Evolutionary conservation across 345 rosid genomes (phyloP).

Genomic region (Lepidium aucheri): DNA sequence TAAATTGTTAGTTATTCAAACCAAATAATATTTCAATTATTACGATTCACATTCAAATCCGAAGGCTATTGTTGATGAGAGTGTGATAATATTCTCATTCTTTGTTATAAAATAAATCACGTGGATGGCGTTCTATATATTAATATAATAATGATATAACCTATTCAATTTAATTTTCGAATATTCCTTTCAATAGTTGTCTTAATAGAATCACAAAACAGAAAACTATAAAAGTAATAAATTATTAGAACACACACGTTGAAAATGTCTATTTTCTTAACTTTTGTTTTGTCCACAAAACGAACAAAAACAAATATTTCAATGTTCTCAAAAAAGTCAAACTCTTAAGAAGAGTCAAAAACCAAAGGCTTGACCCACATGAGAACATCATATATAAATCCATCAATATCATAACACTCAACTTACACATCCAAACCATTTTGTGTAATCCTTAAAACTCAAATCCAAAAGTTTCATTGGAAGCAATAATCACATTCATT

Average conservation of each 20-base stretch:
- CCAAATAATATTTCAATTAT: not conserved
- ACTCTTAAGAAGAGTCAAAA: slow-evolving; percentile 10
- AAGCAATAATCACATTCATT: slow-evolving; percentile 1
- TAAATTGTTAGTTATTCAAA: not conserved
- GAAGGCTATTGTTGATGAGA: slow-evolving; percentile 5
- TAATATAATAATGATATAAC: not conserved
- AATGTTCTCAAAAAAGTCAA: slow-evolving; percentile 9
- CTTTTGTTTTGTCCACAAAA: not conserved
- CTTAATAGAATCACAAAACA: not conserved
- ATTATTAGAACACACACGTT: slow-evolving; percentile 14
- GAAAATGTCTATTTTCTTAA: not conserved
- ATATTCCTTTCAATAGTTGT: not conserved
- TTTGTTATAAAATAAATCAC: not conserved
- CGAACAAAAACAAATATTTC: not conserved
- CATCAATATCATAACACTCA: not conserved
- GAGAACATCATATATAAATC: not conserved
- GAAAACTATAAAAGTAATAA: not conserved
- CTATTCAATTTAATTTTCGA: not conserved
- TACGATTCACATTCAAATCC: slow-evolving; percentile 9
- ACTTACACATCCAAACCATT: not conserved
- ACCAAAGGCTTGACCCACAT: slow-evolving; percentile 20
- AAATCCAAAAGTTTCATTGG: not conserved
- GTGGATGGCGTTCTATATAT: slow-evolving; percentile 7
- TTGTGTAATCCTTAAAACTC: not conserved
- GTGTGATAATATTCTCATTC: slow-evolving; percentile 2